Base-by-base conservation (phyloP, 2,329 filamentous ascomycete genomes). In the Fusarium citri region DNA sequence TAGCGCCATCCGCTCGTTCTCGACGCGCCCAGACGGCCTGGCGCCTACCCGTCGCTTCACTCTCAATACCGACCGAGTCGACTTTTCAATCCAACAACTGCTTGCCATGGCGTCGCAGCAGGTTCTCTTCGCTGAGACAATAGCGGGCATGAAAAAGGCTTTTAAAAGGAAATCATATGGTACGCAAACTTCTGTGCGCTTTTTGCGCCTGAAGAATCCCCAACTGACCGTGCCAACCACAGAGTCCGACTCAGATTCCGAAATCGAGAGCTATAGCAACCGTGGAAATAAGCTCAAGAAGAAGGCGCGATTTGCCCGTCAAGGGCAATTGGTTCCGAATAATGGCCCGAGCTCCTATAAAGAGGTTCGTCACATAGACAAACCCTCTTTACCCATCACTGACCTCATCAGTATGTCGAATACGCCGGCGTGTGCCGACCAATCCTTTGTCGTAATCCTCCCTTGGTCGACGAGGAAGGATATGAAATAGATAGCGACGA, bases 261-360 rank as follows among this genome's bases (percentile, higher is more conserved):
- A 89, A 57, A 89, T 94, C 73, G 86, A 90, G 64, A 85, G 87
- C 73, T 87, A 87, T 73, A 91, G 89, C 60, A 94, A 94, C 79
- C 90, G 92, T 76, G 92, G 91, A 66, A 89, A 93, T 79, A 95
- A 94, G 78, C 84, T 95, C 47, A 93, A 94, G 83, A 92, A 89
- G 78, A 87, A 89, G 73, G 90, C 92, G 46, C 87, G 89, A 72
- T 92, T 92, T 76, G 87, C 92, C 47, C 90, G 88, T 73, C 85
- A 89, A 75, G 92, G 92, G 62, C 89, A 91, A 74, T 83, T 94
- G 68, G 88, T 91, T 45, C 86, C 88, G 26, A 86, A 89, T 1
- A 86, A 85, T 28, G 91, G 91, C 5, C 88, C 89, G 45, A 86
- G 89, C 72, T 86, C 88, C 15, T 93, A 94, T 81, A 91, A 88